Evolutionary conservation across 1,139 yeast genomes (phyloP), one percentile per base, ranked within the genome.

Genomic region (Martiniozyma asiatica): DNA sequence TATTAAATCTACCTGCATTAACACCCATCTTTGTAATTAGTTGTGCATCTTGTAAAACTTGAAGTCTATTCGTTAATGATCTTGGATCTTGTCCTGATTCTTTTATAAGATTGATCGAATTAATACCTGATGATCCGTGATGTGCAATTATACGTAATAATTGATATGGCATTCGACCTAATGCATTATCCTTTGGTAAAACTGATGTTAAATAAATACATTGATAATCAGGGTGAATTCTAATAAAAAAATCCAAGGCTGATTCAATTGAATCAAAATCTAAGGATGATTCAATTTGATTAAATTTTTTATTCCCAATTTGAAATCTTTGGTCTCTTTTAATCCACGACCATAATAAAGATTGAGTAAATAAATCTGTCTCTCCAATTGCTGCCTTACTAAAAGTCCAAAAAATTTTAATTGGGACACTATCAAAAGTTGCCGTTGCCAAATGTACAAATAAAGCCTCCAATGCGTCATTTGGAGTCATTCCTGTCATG

Each of bases 21-120:
- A 46, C 39, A 4, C 48, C 38, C 25, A 49, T 55, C 39, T 64
- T 69, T 15, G 54, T 53, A 5, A 75, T 65, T 15, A 73, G 51
- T 14, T 68, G 63, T 34, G 56, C 48, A 11, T 61, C 68, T 35
- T 63, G 70, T 19, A 78, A 51, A 30, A 64, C 62, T 41, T 68
- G 70, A 32, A 76, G 57, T 41, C 89, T 59, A 2, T 72, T 61
- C 0, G 85, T 73, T 24, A 76, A 56, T 33, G 85, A 75, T 37
- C 87, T 60, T n/a, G 76, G 69, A 44, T 78, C 89, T 50, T 78
- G 89, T 6, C 67, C 68, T 0, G 84, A 69, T 11, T 56, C 59
- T 25, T 59, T 58, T 5, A 73, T 65, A 36, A 78, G 54, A 18
- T 69, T 71, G 20, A 71, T 58, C 0, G 85, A 67, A 35, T 67